Evolutionary conservation across 139 green algal species (phyloP).

Genomic region (Monoraphidium neglectum): DNA sequence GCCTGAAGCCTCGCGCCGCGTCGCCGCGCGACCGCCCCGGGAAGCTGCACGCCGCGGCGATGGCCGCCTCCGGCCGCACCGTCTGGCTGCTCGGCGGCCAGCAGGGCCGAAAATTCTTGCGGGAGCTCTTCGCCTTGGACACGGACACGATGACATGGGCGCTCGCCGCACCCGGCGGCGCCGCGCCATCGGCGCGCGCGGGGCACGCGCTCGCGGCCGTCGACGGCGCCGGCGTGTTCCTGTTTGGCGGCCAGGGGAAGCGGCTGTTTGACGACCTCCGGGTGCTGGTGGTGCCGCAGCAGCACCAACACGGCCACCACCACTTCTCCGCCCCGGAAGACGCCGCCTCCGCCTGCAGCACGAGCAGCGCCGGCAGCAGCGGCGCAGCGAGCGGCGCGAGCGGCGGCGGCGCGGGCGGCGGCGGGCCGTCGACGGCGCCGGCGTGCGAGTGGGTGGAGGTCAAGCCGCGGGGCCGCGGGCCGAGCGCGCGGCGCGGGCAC

Average conservation of each 20-base stretch:
- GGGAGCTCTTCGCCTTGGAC: conserved; percentile 40
- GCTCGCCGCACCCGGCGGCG: conserved; percentile 9
- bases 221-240: conserved; percentile 25
- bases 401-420: neutral
- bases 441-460: conserved; percentile 28
- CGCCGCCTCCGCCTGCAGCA: neutral
- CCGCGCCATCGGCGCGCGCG: conserved; percentile 20
- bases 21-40: conserved; percentile 39
- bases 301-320: neutral
- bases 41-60: conserved; percentile 43
- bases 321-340: neutral
- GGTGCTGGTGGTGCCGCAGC: conserved; percentile 21
- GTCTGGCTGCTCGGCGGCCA: conserved; percentile 50
- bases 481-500: conserved; percentile 39
- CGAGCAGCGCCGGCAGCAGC: neutral
- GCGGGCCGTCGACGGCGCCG: too few species aligned
- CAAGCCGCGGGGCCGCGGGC: conserved; percentile 12
- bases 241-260: conserved; percentile 61
- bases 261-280: conserved; percentile 53
- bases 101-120: conserved; percentile 49
- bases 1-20: conserved; percentile 17
- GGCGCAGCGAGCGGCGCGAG: neutral
- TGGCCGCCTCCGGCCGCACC: conserved; percentile 11
- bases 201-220: conserved; percentile 30
- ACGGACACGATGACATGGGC: conserved; percentile 39